phyloP scores from a whole-genome alignment of 78 protist species.

The Thecamonas trahens region DNA sequence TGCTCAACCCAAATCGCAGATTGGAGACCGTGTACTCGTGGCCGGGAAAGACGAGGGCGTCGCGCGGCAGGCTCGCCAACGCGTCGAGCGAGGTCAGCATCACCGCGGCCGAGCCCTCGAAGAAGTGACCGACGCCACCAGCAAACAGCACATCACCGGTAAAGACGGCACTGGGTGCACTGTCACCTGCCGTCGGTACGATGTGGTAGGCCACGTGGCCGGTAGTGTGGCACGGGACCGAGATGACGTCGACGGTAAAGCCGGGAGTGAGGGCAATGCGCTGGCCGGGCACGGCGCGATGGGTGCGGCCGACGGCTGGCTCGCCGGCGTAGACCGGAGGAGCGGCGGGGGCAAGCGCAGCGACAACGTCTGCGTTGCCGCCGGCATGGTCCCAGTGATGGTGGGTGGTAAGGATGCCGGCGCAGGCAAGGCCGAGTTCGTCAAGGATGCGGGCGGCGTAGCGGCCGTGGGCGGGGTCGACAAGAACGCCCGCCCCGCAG shows the following conservation, averaged over 20 bases:
- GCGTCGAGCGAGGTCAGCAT: not conserved
- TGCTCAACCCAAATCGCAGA: too few species aligned
- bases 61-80: not conserved
- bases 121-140: conserved; percentile 18
- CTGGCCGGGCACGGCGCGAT: too few species aligned
- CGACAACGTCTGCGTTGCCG: conserved; percentile 6
- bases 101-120: conserved; percentile 14
- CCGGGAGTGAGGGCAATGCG: conserved; percentile 7
- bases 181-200: not conserved
- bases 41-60: conserved; percentile 2
- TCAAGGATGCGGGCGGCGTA: too few species aligned
- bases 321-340: not conserved
- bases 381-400: too few species aligned
- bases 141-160: conserved; percentile 20
- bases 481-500: too few species aligned
- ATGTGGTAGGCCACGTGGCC: conserved; percentile 7
- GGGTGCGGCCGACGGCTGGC: too few species aligned
- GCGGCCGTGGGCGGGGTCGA: too few species aligned
- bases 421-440: too few species aligned
- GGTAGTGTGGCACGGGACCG: conserved; percentile 16
- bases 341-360: not conserved
- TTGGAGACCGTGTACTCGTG: conserved; percentile 15
- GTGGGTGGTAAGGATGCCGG: conserved; percentile 8
- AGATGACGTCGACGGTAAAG: not conserved
- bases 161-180: not conserved